Evolutionary conservation across 352 stramenopile species (phyloP).

Genomic region (Phytophthora quininea): DNA sequence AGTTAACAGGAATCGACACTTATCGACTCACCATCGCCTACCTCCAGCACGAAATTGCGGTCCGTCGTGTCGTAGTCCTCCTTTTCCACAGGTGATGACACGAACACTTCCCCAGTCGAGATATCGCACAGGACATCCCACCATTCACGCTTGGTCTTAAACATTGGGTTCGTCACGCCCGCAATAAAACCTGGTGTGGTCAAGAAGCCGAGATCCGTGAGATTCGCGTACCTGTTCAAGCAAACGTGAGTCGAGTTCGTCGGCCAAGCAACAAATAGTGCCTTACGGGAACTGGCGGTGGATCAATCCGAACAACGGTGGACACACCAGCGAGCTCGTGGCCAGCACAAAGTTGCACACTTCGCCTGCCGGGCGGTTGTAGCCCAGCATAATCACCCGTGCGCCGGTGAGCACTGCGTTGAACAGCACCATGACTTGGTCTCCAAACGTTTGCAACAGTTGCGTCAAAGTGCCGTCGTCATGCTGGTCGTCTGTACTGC

Average conservation of each 20-base stretch:
- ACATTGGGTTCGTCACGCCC: constrained; percentile 93
- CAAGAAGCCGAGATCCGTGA: constrained; percentile 90
- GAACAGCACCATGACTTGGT: constrained; percentile 86
- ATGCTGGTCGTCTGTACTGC: constrained; percentile 86
- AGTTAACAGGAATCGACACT: neutral
- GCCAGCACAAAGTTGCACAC: constrained; percentile 89
- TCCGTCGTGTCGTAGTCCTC: constrained; percentile 79
- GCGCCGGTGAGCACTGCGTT: constrained; percentile 85
- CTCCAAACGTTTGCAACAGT: constrained; percentile 80
- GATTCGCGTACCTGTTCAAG: constrained; percentile 74
- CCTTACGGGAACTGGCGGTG: constrained; percentile 77
- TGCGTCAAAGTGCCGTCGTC: constrained; percentile 75
- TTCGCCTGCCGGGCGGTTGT: constrained; percentile 82
- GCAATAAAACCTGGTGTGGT: constrained; percentile 86
- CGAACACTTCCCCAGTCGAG: constrained; percentile 76
- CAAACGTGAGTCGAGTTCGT: neutral
- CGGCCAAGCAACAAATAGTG: neutral
- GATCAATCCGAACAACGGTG: constrained; percentile 79
- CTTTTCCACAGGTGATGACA: constrained; percentile 63
- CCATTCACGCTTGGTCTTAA: constrained; percentile 91
- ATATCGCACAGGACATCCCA: constrained; percentile 92
- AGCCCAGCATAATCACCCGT: constrained; percentile 81
- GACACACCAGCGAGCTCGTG: constrained; percentile 83
- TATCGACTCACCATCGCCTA: constrained; percentile 16
- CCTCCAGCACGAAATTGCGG: constrained; percentile 77